Base-by-base conservation (phyloP, 148 eudicot species). In the Beta vulgaris region DNA sequence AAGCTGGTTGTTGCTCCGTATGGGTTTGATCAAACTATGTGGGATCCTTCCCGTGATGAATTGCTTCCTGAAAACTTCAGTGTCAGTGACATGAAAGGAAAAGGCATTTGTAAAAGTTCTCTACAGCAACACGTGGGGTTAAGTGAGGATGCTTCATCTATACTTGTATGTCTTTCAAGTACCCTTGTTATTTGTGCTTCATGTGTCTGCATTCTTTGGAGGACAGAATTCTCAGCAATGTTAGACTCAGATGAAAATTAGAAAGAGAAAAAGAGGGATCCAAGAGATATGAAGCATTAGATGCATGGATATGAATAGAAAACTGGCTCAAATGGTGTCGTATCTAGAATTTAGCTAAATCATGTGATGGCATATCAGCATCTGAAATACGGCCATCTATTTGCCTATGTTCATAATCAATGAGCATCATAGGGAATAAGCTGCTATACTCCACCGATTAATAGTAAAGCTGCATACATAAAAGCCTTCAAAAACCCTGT, bases 1-100 rank as follows among this genome's bases (percentile, higher is more conserved):
- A 87, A 90, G 80, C 18, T 90, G 79, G 66, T 79, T 58, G 81
- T 86, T 83, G 71, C 91, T 78, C 87, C 91, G 51, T 69, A 23
- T 74, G 93, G 93, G 59, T 78, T 82, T 72, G 86, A 87, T 54
- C 62, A 70, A 73, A 79, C 84, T 59, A 71, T 70, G 35, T 87
- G 93, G 93, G 87, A 90, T 80, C 93, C 93, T 81, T 87, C 87
- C 25, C 29, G 28, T 23, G 91, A 87, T 73, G 73, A 74, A 32
- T 80, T 81, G 46, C 83, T 87, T 73, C 89, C 89, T 67, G 79
- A 83, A 75, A 76, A 53, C 61, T 90, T 81, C 61, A 77, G 72
- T 57, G 79, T 84, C 26, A 81, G 82, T 57, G 87, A 87, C 68
- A 78, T 87, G 89, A 80, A 78, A 49, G 90, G 93, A 60, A 89